Conservation (phyloP, 2,329 filamentous ascomycete genomes). For the Talaromyces sp. region DNA sequence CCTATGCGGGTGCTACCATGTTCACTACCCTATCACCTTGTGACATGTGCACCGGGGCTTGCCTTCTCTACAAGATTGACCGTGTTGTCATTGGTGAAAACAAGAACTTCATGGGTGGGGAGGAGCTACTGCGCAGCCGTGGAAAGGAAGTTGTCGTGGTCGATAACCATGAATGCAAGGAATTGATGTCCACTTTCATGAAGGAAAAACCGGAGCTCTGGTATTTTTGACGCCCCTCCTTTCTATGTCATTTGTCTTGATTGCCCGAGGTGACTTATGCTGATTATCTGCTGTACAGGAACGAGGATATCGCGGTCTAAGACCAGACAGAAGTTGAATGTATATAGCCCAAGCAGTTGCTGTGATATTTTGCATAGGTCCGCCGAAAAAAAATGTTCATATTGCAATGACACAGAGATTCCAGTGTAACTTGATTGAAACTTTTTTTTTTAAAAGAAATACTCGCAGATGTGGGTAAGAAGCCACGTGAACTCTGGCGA, state of each 20-base stretch:
- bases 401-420: constrained; percentile 1
- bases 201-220: constrained; percentile 71
- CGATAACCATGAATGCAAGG: constrained; percentile 65
- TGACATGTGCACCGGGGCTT: constrained; percentile 81
- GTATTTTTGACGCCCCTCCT: constrained; percentile 48
- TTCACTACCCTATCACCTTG: constrained; percentile 80
- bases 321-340: constrained; percentile 12
- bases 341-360: constrained; percentile 12
- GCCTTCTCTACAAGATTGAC: constrained; percentile 72
- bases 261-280: constrained; percentile 5
- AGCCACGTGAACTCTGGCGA: constrained; percentile 5
- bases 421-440: constrained; percentile 15
- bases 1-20: constrained; percentile 75
- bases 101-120: constrained; percentile 72
- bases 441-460: constrained; percentile 11
- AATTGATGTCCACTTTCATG: constrained; percentile 73
- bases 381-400: constrained; percentile 5
- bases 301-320: constrained; percentile 62
- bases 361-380: background rate
- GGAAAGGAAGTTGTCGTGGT: constrained; percentile 75
- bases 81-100: constrained; percentile 80
- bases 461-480: constrained; percentile 6
- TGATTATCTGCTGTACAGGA: constrained; percentile 44
- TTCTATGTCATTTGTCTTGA: background rate
- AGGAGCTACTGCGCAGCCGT: constrained; percentile 67